Evolutionary conservation across 148 eudicot genomes (phyloP), one percentile per base, ranked within the genome.

Genomic region (Amaranthus cruentus): DNA sequence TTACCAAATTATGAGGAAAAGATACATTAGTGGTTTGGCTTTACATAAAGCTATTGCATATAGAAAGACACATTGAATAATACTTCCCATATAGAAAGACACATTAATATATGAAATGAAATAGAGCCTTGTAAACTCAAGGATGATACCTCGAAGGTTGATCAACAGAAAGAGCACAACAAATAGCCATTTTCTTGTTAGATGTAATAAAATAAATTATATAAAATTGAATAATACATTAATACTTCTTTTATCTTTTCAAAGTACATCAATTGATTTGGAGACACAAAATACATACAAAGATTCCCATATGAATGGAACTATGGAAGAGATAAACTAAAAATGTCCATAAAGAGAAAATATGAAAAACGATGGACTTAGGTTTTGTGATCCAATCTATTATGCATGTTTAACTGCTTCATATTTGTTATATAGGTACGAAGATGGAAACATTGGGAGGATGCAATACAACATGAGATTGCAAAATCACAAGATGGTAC

Each of bases 361-460:
- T 43, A n/a, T 28, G 18, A 47, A n/a, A 48, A 9, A 7, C 1
- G 58, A 7, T 50, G 9, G 44, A 44, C 15, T 14, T 11, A 21
- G 38, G 75, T 51, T 50, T 62, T 28, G 47, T 62, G 28, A 50
- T 14, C 6, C 65, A 62, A n/a, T 42, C 2, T 4, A 52, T 6
- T 42, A 4, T 59, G 14, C 61, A 47, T 71, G 8, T 42, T 72
- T 28, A 55, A 4, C 4, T 11, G 47, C 47, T 68, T 44, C 21
- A 58, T 59, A 14, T 70, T 67, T 68, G 57, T 62, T 62, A 46
- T 28, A 42, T 69, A 94, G 98, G 90, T 95, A 62, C 81, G 84
- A 3, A 79, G 81, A 62, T 95, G 98, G 98, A 91, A 83, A 76
- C 89, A 78, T 47, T 95, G 98, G 98, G 98, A 95, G 85, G 84